Percentiles rank a stretch among this genome's conserved stretches.
Evolutionary conservation across 371 early-diverging fungal genomes (phyloP).

Genomic region (Haplosporangium sp.): DNA sequence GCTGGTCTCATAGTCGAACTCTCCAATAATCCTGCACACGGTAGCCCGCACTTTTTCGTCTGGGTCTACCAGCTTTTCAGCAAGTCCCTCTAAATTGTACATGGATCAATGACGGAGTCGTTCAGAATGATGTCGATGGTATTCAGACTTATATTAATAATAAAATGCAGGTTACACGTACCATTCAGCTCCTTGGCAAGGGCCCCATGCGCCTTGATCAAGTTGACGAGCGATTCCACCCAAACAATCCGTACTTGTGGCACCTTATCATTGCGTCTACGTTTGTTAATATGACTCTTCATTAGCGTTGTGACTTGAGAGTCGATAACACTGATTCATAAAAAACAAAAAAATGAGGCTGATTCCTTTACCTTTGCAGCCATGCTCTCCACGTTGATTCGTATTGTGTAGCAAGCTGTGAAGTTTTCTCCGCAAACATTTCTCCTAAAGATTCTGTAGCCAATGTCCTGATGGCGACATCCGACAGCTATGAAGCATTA

Average conservation of each 20-base stretch:
- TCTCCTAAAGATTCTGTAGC: conserved; percentile 86
- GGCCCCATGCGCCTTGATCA: conserved; percentile 77
- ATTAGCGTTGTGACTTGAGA: too few species aligned
- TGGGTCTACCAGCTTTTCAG: conserved; percentile 84
- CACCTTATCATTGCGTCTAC: conserved; percentile 81
- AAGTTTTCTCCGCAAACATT: conserved; percentile 84
- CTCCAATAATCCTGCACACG: conserved; percentile 75
- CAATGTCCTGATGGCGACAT: conserved; percentile 75
- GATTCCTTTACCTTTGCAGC: conserved; percentile 74
- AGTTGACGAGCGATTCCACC: conserved; percentile 73
- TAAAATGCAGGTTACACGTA: conserved; percentile 31
- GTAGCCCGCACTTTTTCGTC: conserved; percentile 93
- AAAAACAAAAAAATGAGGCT: background rate
- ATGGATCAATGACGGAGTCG: background rate
- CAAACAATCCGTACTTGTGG: conserved; percentile 77
- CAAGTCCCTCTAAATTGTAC: conserved; percentile 64
- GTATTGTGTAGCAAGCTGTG: conserved; percentile 77
- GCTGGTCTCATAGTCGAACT: conserved; percentile 67
- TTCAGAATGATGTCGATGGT: background rate
- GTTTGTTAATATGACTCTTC: too few species aligned
- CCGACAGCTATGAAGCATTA: conserved; percentile 10
- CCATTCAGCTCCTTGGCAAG: conserved; percentile 76
- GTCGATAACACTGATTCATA: too few species aligned
- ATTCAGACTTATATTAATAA: background rate
- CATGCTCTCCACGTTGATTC: conserved; percentile 91